These are phyloP conservation scores for Pavlovales sp. DNA, from an alignment of 208 protist species.

Conservation along the genomic window DNA sequence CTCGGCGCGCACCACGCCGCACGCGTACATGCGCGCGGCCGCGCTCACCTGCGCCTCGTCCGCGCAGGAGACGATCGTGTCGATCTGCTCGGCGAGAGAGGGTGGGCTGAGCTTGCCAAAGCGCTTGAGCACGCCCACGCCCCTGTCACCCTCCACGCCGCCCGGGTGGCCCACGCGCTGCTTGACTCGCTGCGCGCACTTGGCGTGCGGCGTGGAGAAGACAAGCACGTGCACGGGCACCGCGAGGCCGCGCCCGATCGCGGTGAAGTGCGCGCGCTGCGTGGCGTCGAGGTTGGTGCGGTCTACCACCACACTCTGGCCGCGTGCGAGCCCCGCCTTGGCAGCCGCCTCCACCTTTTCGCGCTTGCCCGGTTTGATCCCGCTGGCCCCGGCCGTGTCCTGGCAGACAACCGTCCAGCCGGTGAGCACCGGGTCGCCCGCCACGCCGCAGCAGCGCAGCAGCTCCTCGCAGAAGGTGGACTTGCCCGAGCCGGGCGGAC, in stretches of 20 bases:
- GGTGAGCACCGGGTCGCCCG: no score
- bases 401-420: conserved; percentile 8
- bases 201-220: not conserved
- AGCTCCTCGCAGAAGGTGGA: not conserved
- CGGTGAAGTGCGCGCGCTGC: not conserved
- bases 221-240: not conserved
- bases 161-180: conserved; percentile 1
- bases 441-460: not conserved
- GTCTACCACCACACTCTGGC: not conserved
- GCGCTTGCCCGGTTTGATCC: not conserved
- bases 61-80: not conserved
- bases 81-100: not conserved
- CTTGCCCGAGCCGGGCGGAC: conserved; percentile 8
- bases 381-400: not conserved
- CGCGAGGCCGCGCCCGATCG: not conserved
- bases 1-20: not conserved
- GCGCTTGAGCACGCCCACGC: not conserved
- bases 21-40: no score
- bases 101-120: not conserved
- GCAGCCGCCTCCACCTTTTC: not conserved
- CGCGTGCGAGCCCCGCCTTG: not conserved
- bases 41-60: not conserved
- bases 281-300: not conserved
- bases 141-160: not conserved
- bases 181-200: not conserved